A percentile compares a stretch with the other conserved stretches of the same genome.
Evolutionary conservation across 768 basidiomycete species (phyloP).

Genomic region (Tubosaeta sp.): DNA sequence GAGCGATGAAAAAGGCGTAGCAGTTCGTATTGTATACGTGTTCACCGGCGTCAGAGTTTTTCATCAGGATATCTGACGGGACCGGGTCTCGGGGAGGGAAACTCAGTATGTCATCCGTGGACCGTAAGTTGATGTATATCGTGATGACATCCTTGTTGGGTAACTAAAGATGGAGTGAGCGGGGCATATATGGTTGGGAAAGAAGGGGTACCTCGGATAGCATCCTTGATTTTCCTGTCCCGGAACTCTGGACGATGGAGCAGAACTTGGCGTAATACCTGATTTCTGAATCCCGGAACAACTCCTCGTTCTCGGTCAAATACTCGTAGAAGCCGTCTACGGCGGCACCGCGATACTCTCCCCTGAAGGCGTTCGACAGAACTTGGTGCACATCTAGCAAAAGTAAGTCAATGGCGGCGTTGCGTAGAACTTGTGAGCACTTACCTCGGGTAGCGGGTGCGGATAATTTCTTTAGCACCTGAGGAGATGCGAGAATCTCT

Average conservation of each 20-base stretch:
- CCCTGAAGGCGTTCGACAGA: background rate
- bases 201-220: conserved; percentile 4
- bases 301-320: background rate
- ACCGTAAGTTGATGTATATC: background rate
- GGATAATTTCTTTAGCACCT: too few relatives aligned
- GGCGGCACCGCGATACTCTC: background rate
- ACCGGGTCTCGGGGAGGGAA: background rate
- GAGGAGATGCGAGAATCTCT: background rate
- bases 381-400: background rate
- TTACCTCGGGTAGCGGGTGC: background rate
- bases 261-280: conserved; percentile 9
- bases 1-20: background rate
- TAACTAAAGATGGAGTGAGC: background rate
- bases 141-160: background rate
- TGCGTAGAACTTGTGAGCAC: background rate
- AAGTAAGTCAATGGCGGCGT: background rate
- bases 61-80: background rate
- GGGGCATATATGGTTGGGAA: background rate
- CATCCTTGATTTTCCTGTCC: conserved; percentile 12
- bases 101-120: background rate
- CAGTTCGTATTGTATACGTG: background rate
- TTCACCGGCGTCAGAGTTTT: rapidly evolving
- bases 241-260: conserved; percentile 12
- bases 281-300: background rate
- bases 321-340: conserved; percentile 7